Evolutionary conservation across 2,329 filamentous ascomycete genomes (phyloP).

Genomic region (Aspergillus amoenus): DNA sequence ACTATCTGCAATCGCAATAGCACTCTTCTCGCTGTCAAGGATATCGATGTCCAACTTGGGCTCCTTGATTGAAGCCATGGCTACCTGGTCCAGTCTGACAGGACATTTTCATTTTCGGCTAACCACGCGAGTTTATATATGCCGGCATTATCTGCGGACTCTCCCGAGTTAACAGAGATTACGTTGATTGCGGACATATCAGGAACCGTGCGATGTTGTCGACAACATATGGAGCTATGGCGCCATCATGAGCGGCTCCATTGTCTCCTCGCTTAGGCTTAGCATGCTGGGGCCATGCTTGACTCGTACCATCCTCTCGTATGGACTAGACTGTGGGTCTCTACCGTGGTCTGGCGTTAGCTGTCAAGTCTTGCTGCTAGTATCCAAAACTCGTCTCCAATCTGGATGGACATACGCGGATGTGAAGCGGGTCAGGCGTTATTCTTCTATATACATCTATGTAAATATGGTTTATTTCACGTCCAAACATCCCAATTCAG

Average conservation of each 20-base stretch:
- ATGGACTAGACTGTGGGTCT: background rate
- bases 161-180: background rate
- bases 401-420: too few relatives aligned
- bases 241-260: conserved; percentile 5
- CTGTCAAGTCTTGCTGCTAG: too few relatives aligned
- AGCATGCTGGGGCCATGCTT: background rate
- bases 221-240: conserved; percentile 7
- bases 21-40: conserved; percentile 1
- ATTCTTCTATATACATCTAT: too few relatives aligned
- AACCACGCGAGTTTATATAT: background rate
- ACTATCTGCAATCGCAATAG: background rate
- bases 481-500: conserved; percentile 19
- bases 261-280: background rate
- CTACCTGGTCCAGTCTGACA: background rate
- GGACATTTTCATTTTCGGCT: background rate
- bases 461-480: background rate
- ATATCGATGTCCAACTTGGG: background rate
- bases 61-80: background rate
- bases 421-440: too few relatives aligned
- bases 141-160: background rate
- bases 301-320: background rate
- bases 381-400: too few relatives aligned
- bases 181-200: background rate
- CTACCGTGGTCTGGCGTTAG: background rate
- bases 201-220: background rate